phyloP scores from a whole-genome alignment of 2,329 filamentous ascomycete species.

The Xylariaceae sp. region DNA sequence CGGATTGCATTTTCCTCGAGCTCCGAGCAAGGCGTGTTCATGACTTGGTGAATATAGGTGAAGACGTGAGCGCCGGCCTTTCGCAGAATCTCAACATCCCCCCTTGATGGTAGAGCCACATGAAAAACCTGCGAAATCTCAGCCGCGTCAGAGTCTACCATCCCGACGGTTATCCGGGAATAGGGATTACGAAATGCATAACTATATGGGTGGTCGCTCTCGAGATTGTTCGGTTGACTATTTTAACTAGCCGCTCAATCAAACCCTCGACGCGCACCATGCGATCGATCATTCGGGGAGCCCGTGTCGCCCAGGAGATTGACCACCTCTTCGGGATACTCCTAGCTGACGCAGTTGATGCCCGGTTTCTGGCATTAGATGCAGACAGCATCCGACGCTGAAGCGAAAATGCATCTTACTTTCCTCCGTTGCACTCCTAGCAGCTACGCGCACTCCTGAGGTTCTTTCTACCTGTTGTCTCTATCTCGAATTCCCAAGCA shows the following conservation, averaged over 20 bases:
- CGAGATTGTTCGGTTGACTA: too few species aligned
- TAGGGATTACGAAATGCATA: too few species aligned
- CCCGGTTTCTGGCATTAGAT: constrained; percentile 47
- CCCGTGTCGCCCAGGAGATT: too few species aligned
- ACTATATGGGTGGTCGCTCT: too few species aligned
- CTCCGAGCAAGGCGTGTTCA: constrained; percentile 18
- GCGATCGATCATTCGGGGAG: too few species aligned
- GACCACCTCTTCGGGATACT: constrained; percentile 40
- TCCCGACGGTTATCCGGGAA: too few species aligned
- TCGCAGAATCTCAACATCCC: constrained; percentile 19
- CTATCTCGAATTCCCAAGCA: too few species aligned
- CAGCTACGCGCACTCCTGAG: constrained; percentile 58
- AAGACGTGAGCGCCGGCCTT: background rate
- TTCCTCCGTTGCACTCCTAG: constrained; percentile 60
- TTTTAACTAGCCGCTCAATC: too few species aligned
- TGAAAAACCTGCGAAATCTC: constrained; percentile 10
- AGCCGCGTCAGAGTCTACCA: background rate
- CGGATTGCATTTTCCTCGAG: constrained; percentile 11
- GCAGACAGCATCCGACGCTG: constrained; percentile 43
- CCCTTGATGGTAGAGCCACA: constrained; percentile 21
- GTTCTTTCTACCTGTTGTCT: constrained; percentile 37
- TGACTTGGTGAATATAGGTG: background rate
- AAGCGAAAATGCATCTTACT: constrained; percentile 49
- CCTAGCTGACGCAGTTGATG: constrained; percentile 49
- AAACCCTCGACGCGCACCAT: too few species aligned